A percentile compares a stretch with the other conserved stretches of the same genome.
phyloP scores from a whole-genome alignment of 768 basidiomycete genomes.

The Amanita molliuscula region DNA sequence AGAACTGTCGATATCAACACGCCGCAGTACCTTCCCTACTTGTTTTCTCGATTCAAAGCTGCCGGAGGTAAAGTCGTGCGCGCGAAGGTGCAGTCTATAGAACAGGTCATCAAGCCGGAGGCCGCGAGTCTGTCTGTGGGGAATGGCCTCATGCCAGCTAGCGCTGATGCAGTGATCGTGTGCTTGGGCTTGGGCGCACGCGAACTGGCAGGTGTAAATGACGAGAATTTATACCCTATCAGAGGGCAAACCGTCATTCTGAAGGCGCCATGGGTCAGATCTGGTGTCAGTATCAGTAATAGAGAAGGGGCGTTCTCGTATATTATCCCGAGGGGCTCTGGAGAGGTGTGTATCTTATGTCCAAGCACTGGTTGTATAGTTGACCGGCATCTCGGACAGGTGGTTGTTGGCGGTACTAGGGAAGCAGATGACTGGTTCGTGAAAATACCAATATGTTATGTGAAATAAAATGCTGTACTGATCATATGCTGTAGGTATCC shows the following conservation, averaged over 20 bases:
- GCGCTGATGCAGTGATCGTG: constrained; percentile 45
- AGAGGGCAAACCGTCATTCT: constrained; percentile 80
- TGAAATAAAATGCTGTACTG: neutral
- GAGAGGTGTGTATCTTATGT: constrained; percentile 1
- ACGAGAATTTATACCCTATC: constrained; percentile 62
- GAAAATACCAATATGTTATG: neutral
- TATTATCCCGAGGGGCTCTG: constrained; percentile 36
- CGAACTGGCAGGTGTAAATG: constrained; percentile 74
- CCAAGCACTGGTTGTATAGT: neutral
- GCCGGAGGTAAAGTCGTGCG: constrained; percentile 55
- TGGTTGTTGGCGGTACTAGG: constrained; percentile 49
- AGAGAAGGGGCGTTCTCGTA: constrained; percentile 41
- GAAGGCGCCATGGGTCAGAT: constrained; percentile 55
- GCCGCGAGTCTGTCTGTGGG: constrained; percentile 12
- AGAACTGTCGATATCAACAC: constrained; percentile 63
- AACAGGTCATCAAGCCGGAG: constrained; percentile 48
- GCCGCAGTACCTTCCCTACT: constrained; percentile 61
- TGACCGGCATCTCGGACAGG: constrained; percentile 16
- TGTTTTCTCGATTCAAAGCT: constrained; percentile 51
- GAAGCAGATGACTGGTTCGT: constrained; percentile 45
- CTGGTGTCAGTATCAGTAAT: constrained; percentile 37
- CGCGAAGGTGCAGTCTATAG: constrained; percentile 54
- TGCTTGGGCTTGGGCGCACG: constrained; percentile 69
- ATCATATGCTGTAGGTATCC: constrained; percentile 39
- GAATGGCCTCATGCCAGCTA: neutral